A percentile compares a stretch with the other conserved stretches of the same genome.
phyloP scores from a whole-genome alignment of 2,329 filamentous ascomycete species.

The Cytospora mali region DNA sequence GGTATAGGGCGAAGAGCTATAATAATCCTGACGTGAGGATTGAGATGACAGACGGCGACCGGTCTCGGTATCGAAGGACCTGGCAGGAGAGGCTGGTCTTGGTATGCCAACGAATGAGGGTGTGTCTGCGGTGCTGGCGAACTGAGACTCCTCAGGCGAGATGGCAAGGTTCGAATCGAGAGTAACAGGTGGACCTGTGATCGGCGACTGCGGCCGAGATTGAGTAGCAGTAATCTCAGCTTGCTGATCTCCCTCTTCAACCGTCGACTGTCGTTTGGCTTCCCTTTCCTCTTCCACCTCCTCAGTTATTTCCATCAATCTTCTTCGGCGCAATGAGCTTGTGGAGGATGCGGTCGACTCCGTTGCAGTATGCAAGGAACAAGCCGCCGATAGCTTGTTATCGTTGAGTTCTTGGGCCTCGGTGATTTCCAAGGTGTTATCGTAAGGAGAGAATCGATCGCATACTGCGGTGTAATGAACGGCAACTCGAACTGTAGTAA shows the following conservation, averaged over 20 bases:
- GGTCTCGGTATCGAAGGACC: constrained; percentile 45
- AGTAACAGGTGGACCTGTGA: constrained; percentile 45
- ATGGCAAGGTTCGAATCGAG: constrained; percentile 56
- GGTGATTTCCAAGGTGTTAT: constrained; percentile 78
- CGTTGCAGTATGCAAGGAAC: constrained; percentile 84
- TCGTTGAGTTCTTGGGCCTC: constrained; percentile 81
- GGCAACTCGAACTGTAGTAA: constrained; percentile 72
- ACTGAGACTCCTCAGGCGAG: constrained; percentile 53
- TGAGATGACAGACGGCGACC: constrained; percentile 54
- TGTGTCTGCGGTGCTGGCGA: constrained; percentile 52
- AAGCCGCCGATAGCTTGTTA: constrained; percentile 82
- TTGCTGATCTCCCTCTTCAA: constrained; percentile 47
- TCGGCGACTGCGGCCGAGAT: constrained; percentile 37
- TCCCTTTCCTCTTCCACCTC: constrained; percentile 76
- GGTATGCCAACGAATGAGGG: constrained; percentile 54
- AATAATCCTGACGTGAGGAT: constrained; percentile 54
- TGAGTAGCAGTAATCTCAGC: constrained; percentile 32
- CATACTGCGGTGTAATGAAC: constrained; percentile 70
- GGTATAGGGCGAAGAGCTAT: constrained; percentile 51
- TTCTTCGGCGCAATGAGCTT: constrained; percentile 74
- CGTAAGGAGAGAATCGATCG: constrained; percentile 80
- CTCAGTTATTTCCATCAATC: constrained; percentile 91
- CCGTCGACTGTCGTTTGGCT: constrained; percentile 59
- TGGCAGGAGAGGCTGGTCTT: constrained; percentile 48
- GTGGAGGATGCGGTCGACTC: constrained; percentile 84